These are phyloP conservation scores for Gardenia jasminoides DNA, from an alignment of 257 asterid species.

Conservation along the genomic window DNA sequence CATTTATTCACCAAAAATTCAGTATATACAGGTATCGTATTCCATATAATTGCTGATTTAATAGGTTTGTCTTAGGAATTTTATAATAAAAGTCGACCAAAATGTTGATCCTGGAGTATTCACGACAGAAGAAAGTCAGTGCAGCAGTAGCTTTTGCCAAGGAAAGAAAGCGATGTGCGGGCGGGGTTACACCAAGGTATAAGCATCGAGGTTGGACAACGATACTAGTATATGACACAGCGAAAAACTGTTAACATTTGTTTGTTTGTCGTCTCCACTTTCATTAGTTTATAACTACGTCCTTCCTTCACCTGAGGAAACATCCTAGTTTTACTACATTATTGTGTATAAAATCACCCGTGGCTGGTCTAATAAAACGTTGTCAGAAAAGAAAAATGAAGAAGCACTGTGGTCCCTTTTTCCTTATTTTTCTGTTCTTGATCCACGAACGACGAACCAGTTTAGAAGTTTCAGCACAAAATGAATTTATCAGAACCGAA, in stretches of 20 bases:
- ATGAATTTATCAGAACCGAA: conserved; percentile 40
- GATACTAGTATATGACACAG: background rate
- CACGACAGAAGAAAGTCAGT: background rate
- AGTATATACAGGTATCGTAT: no score
- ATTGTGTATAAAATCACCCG: background rate
- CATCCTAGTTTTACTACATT: background rate
- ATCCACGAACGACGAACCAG: conserved; percentile 17
- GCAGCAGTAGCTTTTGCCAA: background rate
- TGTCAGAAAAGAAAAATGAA: conserved; percentile 15
- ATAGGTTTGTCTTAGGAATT: no score
- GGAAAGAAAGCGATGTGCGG: background rate
- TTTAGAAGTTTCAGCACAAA: conserved; percentile 23
- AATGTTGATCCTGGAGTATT: no score
- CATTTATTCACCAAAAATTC: no score
- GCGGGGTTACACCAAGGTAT: no score
- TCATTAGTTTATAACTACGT: background rate
- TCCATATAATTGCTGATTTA: no score
- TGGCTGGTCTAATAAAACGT: background rate
- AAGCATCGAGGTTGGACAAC: no score
- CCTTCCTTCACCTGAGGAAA: background rate
- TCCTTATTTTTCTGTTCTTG: conserved; percentile 22
- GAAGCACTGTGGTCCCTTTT: conserved; percentile 15
- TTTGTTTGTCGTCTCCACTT: background rate
- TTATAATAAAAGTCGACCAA: no score
- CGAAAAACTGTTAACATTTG: no score